Base-by-base conservation (phyloP, 179 eudicot species). In the Sideroxylon spinosum region DNA sequence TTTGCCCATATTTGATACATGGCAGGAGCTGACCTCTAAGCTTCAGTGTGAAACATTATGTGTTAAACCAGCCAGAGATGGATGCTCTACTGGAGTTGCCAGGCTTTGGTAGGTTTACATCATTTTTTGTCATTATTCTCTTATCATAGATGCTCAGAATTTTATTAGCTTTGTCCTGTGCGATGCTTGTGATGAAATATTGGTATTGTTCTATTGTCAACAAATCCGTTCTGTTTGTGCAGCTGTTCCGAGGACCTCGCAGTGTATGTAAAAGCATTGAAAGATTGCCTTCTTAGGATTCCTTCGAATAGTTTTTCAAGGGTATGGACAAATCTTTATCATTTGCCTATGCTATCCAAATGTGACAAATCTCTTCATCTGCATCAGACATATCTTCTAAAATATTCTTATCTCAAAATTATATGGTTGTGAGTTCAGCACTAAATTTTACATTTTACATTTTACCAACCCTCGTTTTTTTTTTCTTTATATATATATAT, bases 71-170 rank as follows among this genome's bases (percentile, higher is more conserved):
- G 91, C 92, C 37, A 89, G 90, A 82, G 98, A 94, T 87, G 98
- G 98, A 70, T 94, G 97, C 84, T 94, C 98, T 49, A 94, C 97
- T 81, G 98, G 98, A 68, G 98, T 94, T 77, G 98, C 97, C 73
- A 87, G 97, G 83, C 84, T 94, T 59, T 86, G 95, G 98, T 94
- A 85, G 71, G 88, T 23, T 55, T 19, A 37, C 28, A 46, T 3
- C 72, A 76, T 1, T 65, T 0, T 22, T 67, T 22, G 22, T 59
- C 17, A 28, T 65, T 68, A 37, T 61, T 48, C 23, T 76, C 19
- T 9, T 9, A 17, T 10, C 14, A 1, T 20, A 13, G 8, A 67
- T 56, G 23, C 61, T 65, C 17, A 77, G 55, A 12, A 57, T 22
- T 13, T 59, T 32, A 28, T 48, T 52, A 6, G 32, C 13, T 29